Percentiles rank a stretch among this genome's conserved stretches.
phyloP scores from a whole-genome alignment of 202 grass and related monocot species.

The Eragrostis tef region DNA sequence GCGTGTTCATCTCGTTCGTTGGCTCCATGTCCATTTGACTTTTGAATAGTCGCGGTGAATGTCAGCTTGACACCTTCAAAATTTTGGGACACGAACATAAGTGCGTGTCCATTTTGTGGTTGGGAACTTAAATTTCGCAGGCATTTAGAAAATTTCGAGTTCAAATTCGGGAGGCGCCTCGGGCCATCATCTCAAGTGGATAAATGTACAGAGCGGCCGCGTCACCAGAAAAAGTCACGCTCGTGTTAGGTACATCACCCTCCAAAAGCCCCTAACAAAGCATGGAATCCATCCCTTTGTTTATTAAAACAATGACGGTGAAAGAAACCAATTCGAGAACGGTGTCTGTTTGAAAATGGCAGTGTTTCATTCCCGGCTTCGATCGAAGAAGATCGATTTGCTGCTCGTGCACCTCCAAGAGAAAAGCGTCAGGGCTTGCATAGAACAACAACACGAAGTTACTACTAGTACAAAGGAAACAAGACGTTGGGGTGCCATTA shows the following conservation, averaged over 20 bases:
- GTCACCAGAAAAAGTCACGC: not conserved
- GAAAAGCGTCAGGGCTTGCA: not conserved
- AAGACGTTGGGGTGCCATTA: no score
- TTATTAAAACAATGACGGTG: not conserved
- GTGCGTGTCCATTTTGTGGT: slow-evolving; percentile 4
- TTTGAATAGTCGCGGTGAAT: slow-evolving; percentile 13
- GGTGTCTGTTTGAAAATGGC: not conserved
- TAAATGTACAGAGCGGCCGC: slow-evolving; percentile 5
- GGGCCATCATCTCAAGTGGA: not conserved
- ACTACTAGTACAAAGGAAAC: not conserved
- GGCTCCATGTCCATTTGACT: slow-evolving; percentile 21
- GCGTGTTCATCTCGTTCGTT: not conserved
- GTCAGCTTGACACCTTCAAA: slow-evolving; percentile 11
- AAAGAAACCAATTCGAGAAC: not conserved
- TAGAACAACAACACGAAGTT: not conserved
- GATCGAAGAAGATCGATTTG: no score
- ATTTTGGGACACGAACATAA: not conserved
- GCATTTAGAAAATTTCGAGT: slow-evolving; percentile 8
- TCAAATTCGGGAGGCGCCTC: slow-evolving; percentile 1
- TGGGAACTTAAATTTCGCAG: not conserved
- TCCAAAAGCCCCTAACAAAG: not conserved
- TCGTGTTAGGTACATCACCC: slow-evolving; percentile 31
- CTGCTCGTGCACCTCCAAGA: no score
- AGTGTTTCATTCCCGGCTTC: no score
- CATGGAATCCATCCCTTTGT: not conserved